Percentiles rank a stretch among this genome's conserved stretches.
phyloP scores from a whole-genome alignment of 345 rosid genomes.

The Eucalyptus polybractea region DNA sequence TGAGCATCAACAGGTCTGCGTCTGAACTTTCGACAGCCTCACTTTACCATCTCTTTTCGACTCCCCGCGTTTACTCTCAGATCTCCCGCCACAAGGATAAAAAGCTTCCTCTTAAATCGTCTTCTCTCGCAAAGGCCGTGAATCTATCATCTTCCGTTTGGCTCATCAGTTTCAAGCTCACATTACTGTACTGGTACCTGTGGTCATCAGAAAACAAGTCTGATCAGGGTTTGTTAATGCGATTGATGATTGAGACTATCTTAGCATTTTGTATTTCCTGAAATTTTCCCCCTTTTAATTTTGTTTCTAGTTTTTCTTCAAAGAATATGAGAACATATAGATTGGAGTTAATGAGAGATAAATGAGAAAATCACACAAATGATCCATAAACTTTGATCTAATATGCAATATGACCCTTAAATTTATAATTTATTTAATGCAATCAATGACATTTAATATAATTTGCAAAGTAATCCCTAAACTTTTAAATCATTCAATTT shows the following conservation, averaged over 20 bases:
- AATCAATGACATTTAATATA: too few relatives aligned
- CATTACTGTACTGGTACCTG: background rate
- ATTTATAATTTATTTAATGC: too few relatives aligned
- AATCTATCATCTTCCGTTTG: background rate
- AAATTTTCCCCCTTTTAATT: background rate
- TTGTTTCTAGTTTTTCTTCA: background rate
- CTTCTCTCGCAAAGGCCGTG: background rate
- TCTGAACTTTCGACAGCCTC: too few relatives aligned
- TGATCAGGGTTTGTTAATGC: background rate
- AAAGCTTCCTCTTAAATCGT: background rate
- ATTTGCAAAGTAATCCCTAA: rapidly evolving
- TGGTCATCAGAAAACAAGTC: background rate
- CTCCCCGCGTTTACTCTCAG: too few relatives aligned
- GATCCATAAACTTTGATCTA: rapidly evolving
- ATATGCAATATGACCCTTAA: rapidly evolving
- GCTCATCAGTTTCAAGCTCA: background rate
- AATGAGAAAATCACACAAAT: too few relatives aligned
- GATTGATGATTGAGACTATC: background rate
- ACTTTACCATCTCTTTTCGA: too few relatives aligned
- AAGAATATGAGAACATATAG: too few relatives aligned
- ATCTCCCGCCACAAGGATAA: background rate
- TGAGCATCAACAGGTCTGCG: rapidly evolving
- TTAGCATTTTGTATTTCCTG: too few relatives aligned
- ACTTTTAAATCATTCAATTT: too few relatives aligned
- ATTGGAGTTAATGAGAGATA: too few relatives aligned